phyloP scores from a whole-genome alignment of 2,329 filamentous ascomycete species.

The Exserohilum rostratum region DNA sequence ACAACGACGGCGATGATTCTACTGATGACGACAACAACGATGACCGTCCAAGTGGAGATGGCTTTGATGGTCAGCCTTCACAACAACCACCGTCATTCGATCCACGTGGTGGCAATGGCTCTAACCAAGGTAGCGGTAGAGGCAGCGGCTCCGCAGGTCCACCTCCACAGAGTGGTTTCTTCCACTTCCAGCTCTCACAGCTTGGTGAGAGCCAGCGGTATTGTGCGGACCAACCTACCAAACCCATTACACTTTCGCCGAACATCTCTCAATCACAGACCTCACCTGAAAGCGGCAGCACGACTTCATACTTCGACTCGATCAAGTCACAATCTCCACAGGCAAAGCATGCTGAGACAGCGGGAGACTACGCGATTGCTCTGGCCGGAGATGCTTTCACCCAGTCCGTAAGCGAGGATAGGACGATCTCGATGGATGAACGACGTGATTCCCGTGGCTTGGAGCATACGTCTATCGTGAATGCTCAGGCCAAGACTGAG shows the following conservation, averaged over 20 bases:
- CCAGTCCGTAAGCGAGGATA: slow-evolving; percentile 16
- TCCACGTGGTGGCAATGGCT: slow-evolving; percentile 23
- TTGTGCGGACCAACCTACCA: slow-evolving; percentile 18
- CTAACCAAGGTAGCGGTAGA: slow-evolving; percentile 24
- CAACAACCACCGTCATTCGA: slow-evolving; percentile 27
- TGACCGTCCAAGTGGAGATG: slow-evolving; percentile 34
- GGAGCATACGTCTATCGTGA: slow-evolving; percentile 1
- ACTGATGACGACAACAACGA: slow-evolving; percentile 37
- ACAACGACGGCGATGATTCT: slow-evolving; percentile 29
- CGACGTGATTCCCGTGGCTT: neutral
- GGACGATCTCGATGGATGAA: neutral
- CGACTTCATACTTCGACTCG: neutral
- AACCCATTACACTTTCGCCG: slow-evolving; percentile 16
- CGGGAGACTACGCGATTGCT: slow-evolving; percentile 30
- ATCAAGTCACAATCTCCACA: slow-evolving; percentile 10
- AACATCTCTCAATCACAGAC: slow-evolving; percentile 14
- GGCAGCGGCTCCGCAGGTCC: slow-evolving; percentile 18
- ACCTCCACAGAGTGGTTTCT: slow-evolving; percentile 31
- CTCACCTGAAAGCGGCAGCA: neutral
- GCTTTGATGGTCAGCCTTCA: slow-evolving; percentile 30
- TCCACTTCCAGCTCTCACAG: slow-evolving; percentile 42
- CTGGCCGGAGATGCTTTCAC: slow-evolving; percentile 45
- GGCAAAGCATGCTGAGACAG: slow-evolving; percentile 24
- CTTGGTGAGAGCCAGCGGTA: slow-evolving; percentile 19
- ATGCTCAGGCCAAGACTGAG: neutral